These are phyloP conservation scores for Cardamine resedifolia DNA, from an alignment of 345 rosid genomes.

Conservation along the genomic window DNA sequence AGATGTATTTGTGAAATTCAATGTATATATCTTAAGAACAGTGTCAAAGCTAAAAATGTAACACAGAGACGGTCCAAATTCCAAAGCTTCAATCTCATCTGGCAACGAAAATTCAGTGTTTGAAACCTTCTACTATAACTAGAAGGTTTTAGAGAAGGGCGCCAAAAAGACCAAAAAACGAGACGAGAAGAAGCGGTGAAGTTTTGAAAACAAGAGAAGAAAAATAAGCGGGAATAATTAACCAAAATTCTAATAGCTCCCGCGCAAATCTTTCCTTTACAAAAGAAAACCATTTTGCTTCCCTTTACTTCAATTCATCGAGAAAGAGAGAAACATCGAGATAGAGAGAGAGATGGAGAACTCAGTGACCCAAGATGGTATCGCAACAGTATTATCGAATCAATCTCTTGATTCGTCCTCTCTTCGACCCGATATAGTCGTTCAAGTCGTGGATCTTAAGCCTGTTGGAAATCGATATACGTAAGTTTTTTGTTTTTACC, in stretches of 20 bases:
- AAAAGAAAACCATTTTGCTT: not conserved
- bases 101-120: not conserved
- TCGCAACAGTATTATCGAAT: conserved; percentile 48
- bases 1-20: not conserved
- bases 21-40: not conserved
- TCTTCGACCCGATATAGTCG: conserved; percentile 52
- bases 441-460: conserved; percentile 83
- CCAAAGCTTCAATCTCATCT: not conserved
- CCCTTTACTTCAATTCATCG: not conserved
- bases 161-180: not conserved
- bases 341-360: conserved; percentile 59
- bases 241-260: conserved; percentile 20
- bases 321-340: conserved; percentile 29
- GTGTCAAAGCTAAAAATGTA: not conserved
- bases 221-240: conserved; percentile 27
- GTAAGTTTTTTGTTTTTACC: conserved; percentile 35
- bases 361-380: conserved; percentile 58
- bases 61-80: no score
- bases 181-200: conserved; percentile 16
- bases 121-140: not conserved
- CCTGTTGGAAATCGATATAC: conserved; percentile 67
- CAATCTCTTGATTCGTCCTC: conserved; percentile 61
- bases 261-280: conserved; percentile 25
- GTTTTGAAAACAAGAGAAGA: not conserved
- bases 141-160: not conserved